These are phyloP conservation scores for Malania oleifera DNA, from an alignment of 164 flowering plant genomes.

Conservation along the genomic window DNA sequence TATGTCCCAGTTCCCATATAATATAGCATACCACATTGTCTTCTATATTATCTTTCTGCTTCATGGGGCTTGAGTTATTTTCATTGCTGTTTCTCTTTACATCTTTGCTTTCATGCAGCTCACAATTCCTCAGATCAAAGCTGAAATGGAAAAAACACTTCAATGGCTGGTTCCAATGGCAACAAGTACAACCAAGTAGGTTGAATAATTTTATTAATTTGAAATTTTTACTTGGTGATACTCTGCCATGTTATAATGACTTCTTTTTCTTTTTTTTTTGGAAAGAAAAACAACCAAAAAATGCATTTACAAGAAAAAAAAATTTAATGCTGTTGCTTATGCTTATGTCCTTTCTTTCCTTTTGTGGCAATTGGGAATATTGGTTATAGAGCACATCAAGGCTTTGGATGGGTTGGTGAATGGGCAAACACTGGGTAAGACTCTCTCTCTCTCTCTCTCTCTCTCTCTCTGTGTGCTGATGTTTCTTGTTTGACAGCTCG, in stretches of 20 bases:
- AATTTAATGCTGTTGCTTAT: background rate
- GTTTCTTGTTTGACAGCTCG: constrained; percentile 31
- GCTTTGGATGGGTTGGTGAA: constrained; percentile 88
- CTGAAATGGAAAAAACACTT: constrained; percentile 71
- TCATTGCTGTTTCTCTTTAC: no score
- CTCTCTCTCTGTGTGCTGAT: background rate
- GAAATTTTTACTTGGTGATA: background rate
- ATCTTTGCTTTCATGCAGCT: constrained; percentile 44
- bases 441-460: constrained; percentile 6
- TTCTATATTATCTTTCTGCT: background rate
- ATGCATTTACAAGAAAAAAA: background rate
- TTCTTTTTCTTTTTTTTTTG: background rate
- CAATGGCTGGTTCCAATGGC: constrained; percentile 80
- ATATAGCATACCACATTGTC: background rate
- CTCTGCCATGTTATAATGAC: background rate
- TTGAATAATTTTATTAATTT: background rate
- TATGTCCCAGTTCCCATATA: background rate
- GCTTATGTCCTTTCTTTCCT: background rate
- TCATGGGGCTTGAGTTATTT: background rate
- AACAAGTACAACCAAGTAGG: constrained; percentile 65
- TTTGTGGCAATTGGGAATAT: constrained; percentile 15
- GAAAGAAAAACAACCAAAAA: background rate
- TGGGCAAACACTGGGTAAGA: constrained; percentile 78
- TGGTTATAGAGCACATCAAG: constrained; percentile 67
- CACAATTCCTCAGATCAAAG: constrained; percentile 51